A percentile compares a stretch with the other conserved stretches of the same genome.
Conservation (phyloP, 495 filamentous ascomycete genomes). For the Oleoguttula mirabilis region DNA sequence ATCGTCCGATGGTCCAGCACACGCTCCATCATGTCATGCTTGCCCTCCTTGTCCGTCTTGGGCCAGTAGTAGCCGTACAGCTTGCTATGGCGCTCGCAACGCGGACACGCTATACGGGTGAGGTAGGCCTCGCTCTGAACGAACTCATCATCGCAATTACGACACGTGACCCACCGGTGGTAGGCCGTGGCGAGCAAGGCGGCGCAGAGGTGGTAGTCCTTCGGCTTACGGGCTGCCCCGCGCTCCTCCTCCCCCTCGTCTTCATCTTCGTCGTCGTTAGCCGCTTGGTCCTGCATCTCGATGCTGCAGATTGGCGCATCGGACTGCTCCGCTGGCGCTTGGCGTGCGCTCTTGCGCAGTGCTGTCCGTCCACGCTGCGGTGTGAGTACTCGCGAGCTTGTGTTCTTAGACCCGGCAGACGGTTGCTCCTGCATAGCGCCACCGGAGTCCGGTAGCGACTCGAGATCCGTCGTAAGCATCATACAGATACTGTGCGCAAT, state of each 20-base stretch:
- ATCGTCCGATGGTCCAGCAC: constrained; percentile 31
- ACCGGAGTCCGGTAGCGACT: background rate
- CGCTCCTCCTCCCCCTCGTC: constrained; percentile 6
- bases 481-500: constrained; percentile 3
- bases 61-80: constrained; percentile 93
- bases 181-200: constrained; percentile 59
- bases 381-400: background rate
- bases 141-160: constrained; percentile 66
- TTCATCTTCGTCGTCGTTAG: background rate
- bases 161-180: constrained; percentile 76
- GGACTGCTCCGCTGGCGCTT: constrained; percentile 22
- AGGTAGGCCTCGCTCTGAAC: constrained; percentile 78
- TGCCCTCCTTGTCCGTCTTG: constrained; percentile 70
- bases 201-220: constrained; percentile 47
- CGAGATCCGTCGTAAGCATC: background rate
- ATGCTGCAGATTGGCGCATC: constrained; percentile 9
- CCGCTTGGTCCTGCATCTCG: constrained; percentile 23
- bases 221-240: constrained; percentile 22
- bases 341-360: no score
- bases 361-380: no score
- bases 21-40: constrained; percentile 55
- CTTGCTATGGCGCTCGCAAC: constrained; percentile 91
- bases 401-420: background rate
- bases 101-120: constrained; percentile 70
- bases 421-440: background rate